A percentile compares a stretch with the other conserved stretches of the same genome.
These are phyloP conservation scores for Sporothrix pallida DNA, from an alignment of 2,329 filamentous ascomycete genomes.

Conservation along the genomic window DNA sequence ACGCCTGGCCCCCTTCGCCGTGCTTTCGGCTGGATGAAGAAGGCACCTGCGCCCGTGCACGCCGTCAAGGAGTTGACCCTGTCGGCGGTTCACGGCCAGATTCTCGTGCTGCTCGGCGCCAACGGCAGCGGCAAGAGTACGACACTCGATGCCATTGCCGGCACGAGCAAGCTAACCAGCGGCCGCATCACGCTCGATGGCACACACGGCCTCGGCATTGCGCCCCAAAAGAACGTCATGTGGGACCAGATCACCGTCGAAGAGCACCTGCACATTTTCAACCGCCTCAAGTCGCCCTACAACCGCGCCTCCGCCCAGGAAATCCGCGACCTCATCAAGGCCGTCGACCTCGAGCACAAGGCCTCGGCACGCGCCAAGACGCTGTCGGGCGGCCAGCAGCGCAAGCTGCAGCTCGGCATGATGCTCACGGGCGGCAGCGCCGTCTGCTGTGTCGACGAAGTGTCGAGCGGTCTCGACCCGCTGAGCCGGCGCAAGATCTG, in stretches of 20 bases:
- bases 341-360: slow-evolving; percentile 79
- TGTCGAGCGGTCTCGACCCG: slow-evolving; percentile 86
- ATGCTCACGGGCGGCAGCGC: slow-evolving; percentile 91
- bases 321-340: slow-evolving; percentile 66
- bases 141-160: slow-evolving; percentile 85
- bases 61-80: slow-evolving; percentile 79
- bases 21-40: slow-evolving; percentile 54
- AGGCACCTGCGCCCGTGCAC: slow-evolving; percentile 68
- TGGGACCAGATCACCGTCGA: slow-evolving; percentile 88
- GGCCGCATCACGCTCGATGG: slow-evolving; percentile 80
- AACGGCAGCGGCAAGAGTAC: slow-evolving; percentile 93
- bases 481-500: slow-evolving; percentile 87
- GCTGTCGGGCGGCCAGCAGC: slow-evolving; percentile 87
- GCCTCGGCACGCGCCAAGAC: slow-evolving; percentile 73
- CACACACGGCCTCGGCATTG: slow-evolving; percentile 80
- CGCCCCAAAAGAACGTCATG: slow-evolving; percentile 91
- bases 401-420: slow-evolving; percentile 90
- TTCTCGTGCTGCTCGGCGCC: slow-evolving; percentile 83
- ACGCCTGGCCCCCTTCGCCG: slow-evolving; percentile 66
- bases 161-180: slow-evolving; percentile 75
- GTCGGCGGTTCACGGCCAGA: slow-evolving; percentile 75
- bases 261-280: slow-evolving; percentile 85
- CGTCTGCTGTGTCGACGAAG: slow-evolving; percentile 90
- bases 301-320: slow-evolving; percentile 62
- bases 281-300: slow-evolving; percentile 73